Evolutionary conservation across 257 asterid species (phyloP).

Genomic region (Nicotiana attenuata): DNA sequence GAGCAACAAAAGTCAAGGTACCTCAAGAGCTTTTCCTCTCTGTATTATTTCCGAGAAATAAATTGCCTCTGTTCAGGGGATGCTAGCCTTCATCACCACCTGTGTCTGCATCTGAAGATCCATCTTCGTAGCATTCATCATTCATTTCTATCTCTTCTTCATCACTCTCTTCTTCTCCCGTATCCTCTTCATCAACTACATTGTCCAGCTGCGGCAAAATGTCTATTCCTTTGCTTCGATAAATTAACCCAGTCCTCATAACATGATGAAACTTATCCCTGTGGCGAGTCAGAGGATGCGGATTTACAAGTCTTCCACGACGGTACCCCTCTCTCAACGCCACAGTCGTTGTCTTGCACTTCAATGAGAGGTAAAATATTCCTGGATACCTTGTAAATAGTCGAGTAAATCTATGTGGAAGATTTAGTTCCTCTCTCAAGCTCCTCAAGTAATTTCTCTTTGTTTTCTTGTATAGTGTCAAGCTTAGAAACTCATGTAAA

Average conservation of each 20-base stretch:
- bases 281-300: constrained; percentile 59
- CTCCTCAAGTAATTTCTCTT: constrained; percentile 84
- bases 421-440: constrained; percentile 74
- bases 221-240: constrained; percentile 58
- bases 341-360: constrained; percentile 90
- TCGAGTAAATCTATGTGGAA: constrained; percentile 86
- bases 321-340: constrained; percentile 83
- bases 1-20: not conserved
- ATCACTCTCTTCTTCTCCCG: constrained; percentile 22
- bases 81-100: constrained; percentile 46
- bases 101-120: constrained; percentile 35
- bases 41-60: not conserved
- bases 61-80: not conserved
- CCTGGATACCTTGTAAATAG: constrained; percentile 93
- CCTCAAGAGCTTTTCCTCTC: constrained; percentile 1
- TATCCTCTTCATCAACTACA: constrained; percentile 29
- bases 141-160: constrained; percentile 36
- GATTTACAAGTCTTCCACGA: constrained; percentile 62
- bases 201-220: constrained; percentile 44
- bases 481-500: constrained; percentile 67
- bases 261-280: constrained; percentile 74
- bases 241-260: constrained; percentile 84
- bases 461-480: constrained; percentile 82
- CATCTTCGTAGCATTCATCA: constrained; percentile 30
- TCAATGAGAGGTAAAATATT: constrained; percentile 74